Percentiles rank a stretch among this genome's conserved stretches.
These are phyloP conservation scores for Arachis monticola DNA, from an alignment of 331 rosid species.

Conservation along the genomic window DNA sequence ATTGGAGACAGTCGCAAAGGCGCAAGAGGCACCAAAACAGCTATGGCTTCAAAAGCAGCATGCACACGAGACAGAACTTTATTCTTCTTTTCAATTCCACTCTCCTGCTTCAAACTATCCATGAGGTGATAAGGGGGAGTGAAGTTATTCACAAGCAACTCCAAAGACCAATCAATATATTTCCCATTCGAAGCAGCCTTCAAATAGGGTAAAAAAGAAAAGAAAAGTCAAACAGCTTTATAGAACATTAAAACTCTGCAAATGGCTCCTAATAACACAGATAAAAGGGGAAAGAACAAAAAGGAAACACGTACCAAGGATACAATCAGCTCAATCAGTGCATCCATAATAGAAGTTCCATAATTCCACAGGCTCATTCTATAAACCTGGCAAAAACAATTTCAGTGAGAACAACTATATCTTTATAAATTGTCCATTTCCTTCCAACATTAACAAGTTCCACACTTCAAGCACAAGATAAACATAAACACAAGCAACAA, in stretches of 20 bases:
- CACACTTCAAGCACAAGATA: not conserved
- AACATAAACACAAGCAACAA: not conserved
- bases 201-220: not conserved
- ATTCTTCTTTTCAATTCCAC: constrained; percentile 56
- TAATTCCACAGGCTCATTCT: constrained; percentile 71
- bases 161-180: constrained; percentile 63
- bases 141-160: constrained; percentile 69
- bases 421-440: too few relatives aligned
- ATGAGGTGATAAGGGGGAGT: constrained; percentile 48
- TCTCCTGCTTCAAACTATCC: constrained; percentile 41
- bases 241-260: not conserved
- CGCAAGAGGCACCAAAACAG: constrained; percentile 82
- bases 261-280: constrained; percentile 1
- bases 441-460: not conserved
- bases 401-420: constrained; percentile 12
- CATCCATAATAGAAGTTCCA: constrained; percentile 79
- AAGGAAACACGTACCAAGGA: constrained; percentile 59
- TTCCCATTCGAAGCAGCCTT: constrained; percentile 78
- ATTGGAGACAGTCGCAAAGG: constrained; percentile 62
- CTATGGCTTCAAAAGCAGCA: constrained; percentile 65
- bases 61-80: constrained; percentile 88
- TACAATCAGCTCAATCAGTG: constrained; percentile 63
- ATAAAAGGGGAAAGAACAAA: not conserved
- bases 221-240: not conserved
- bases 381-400: constrained; percentile 55